phyloP scores from a whole-genome alignment of 2,329 filamentous ascomycete species.

The Arthrobotrys pseudoclavata region DNA sequence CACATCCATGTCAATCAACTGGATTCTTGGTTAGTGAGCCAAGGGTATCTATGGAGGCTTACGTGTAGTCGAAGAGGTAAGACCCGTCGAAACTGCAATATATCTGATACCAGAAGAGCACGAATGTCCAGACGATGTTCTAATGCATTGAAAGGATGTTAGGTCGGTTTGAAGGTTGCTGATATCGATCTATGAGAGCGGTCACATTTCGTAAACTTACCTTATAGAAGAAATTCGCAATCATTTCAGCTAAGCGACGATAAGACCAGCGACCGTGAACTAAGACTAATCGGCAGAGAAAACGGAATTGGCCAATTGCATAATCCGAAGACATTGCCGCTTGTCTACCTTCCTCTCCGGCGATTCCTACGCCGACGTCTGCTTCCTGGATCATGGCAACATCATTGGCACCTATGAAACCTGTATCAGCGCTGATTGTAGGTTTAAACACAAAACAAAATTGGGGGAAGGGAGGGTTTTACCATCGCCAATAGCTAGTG shows the following conservation, averaged over 20 bases:
- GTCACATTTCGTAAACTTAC: slow-evolving; percentile 65
- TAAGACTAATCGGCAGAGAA: slow-evolving; percentile 84
- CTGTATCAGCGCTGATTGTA: slow-evolving; percentile 9
- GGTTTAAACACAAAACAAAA: background rate
- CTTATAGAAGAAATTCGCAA: slow-evolving; percentile 99
- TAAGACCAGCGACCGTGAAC: slow-evolving; percentile 98
- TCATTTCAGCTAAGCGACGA: slow-evolving; percentile 88
- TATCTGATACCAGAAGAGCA: slow-evolving; percentile 97
- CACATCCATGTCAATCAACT: slow-evolving; percentile 2
- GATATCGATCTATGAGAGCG: background rate
- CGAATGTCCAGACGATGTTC: slow-evolving; percentile 98
- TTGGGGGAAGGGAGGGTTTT: background rate
- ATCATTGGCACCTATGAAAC: slow-evolving; percentile 77
- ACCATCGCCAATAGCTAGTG: slow-evolving; percentile 90
- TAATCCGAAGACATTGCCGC: slow-evolving; percentile 97
- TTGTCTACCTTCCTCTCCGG: slow-evolving; percentile 85
- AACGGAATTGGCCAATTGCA: slow-evolving; percentile 93
- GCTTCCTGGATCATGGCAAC: slow-evolving; percentile 98
- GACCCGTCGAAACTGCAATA: slow-evolving; percentile 97
- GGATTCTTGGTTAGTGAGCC: background rate
- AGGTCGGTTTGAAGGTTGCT: background rate
- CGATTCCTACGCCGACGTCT: slow-evolving; percentile 95
- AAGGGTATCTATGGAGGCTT: background rate
- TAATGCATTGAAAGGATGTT: slow-evolving; percentile 65
- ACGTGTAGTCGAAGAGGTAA: slow-evolving; percentile 94